phyloP scores from a whole-genome alignment of 2,329 filamentous ascomycete species.

The Decorospora gaudefroyi region DNA sequence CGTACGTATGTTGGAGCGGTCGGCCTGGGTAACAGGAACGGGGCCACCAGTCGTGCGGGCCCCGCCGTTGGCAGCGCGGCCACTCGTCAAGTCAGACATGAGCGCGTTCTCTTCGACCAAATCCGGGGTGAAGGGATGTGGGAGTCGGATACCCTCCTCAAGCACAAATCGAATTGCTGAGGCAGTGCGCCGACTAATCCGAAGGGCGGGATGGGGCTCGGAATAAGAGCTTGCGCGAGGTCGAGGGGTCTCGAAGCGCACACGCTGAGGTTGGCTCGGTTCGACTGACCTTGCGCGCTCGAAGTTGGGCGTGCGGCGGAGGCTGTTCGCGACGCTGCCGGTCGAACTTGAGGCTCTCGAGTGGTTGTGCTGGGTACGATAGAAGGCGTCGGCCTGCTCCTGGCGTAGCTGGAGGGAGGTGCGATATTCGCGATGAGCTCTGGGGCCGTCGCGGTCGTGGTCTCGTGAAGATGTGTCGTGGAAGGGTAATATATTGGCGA shows the following conservation, averaged over 20 bases:
- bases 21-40: constrained; percentile 57
- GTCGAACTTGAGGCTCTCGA: constrained; percentile 59
- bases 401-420: constrained; percentile 51
- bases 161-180: constrained; percentile 90
- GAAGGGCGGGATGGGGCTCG: constrained; percentile 60
- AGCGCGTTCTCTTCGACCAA: constrained; percentile 83
- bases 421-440: constrained; percentile 34
- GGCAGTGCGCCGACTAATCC: constrained; percentile 81
- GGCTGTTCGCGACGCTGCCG: constrained; percentile 54
- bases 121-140: constrained; percentile 81
- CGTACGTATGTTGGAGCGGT: constrained; percentile 69
- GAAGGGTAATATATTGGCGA: constrained; percentile 38
- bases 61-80: constrained; percentile 62
- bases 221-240: constrained; percentile 38
- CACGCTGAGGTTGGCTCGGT: constrained; percentile 43
- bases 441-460: constrained; percentile 42
- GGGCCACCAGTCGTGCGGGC: constrained; percentile 57
- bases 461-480: constrained; percentile 40
- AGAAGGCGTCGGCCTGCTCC: constrained; percentile 47
- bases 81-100: constrained; percentile 83
- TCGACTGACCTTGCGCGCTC: constrained; percentile 54
- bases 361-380: constrained; percentile 42
- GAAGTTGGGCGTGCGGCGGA: constrained; percentile 60
- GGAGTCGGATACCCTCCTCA: constrained; percentile 84
- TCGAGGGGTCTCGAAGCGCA: constrained; percentile 42